Conservation (phyloP, 2,329 filamentous ascomycete species). For the Trichoderma pleuroti region DNA sequence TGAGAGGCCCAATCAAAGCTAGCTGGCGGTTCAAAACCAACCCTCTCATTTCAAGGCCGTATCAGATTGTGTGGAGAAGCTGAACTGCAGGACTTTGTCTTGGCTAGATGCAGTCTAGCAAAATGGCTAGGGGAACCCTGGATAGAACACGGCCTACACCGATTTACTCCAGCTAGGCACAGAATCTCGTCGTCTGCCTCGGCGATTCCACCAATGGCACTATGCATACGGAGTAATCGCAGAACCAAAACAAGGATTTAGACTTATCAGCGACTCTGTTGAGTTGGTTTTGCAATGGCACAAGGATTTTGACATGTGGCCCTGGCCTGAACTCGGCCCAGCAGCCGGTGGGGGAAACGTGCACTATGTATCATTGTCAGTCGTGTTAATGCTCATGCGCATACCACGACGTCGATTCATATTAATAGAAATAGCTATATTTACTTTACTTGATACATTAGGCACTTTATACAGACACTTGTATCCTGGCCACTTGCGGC, state of each 20-base stretch:
- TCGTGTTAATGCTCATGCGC: neutral
- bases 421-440: neutral
- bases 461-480: neutral
- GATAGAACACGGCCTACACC: neutral
- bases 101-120: constrained; percentile 1
- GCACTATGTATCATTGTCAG: neutral
- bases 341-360: neutral
- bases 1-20: neutral
- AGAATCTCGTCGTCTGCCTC: neutral
- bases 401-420: neutral
- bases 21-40: neutral
- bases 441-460: neutral
- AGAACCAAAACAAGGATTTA: neutral
- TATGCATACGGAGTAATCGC: neutral
- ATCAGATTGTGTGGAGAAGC: constrained; percentile 1
- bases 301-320: neutral
- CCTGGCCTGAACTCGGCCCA: neutral
- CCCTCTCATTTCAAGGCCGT: constrained; percentile 11
- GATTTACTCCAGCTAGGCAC: neutral
- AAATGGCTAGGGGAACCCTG: neutral
- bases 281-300: neutral
- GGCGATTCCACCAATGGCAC: constrained; percentile 2
- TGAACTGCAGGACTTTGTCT: neutral
- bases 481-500: no score
- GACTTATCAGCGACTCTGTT: neutral